phyloP scores from a whole-genome alignment of 2,329 filamentous ascomycete genomes.

The Xylariaceae sp. region DNA sequence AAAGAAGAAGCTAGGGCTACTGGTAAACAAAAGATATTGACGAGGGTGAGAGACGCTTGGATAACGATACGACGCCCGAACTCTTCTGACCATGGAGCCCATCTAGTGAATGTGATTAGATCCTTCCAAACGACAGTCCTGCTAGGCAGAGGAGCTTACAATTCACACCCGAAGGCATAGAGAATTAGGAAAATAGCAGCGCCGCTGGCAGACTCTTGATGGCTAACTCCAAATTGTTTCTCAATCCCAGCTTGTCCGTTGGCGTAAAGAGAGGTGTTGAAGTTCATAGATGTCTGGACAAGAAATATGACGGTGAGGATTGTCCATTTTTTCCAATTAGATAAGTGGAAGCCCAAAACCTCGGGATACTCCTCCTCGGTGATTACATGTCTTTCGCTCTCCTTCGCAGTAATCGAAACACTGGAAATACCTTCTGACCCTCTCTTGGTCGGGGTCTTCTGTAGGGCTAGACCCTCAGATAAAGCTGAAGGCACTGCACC shows the following conservation, averaged over 20 bases:
- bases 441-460: too few species aligned
- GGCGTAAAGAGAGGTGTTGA: slow-evolving; percentile 48
- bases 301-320: slow-evolving; percentile 47
- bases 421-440: too few species aligned
- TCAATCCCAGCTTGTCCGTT: slow-evolving; percentile 43
- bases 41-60: slow-evolving; percentile 45
- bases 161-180: slow-evolving; percentile 54
- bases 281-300: slow-evolving; percentile 53
- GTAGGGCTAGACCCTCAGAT: too few species aligned
- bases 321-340: slow-evolving; percentile 46
- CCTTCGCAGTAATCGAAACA: too few species aligned
- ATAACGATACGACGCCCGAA: slow-evolving; percentile 48
- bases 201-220: slow-evolving; percentile 41
- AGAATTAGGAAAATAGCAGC: slow-evolving; percentile 46
- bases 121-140: background rate
- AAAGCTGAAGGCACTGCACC: too few species aligned
- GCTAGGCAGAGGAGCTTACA: slow-evolving; percentile 31
- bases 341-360: slow-evolving; percentile 39
- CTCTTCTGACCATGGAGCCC: slow-evolving; percentile 53
- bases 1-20: slow-evolving; percentile 35
- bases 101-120: slow-evolving; percentile 37
- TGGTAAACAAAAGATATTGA: slow-evolving; percentile 51
- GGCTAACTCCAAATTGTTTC: slow-evolving; percentile 40
- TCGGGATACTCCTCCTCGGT: slow-evolving; percentile 43
- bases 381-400: too few species aligned